A percentile compares a stretch with the other conserved stretches of the same genome.
Conservation (phyloP, 2,329 filamentous ascomycete species). For the Talaromyces piceae region DNA sequence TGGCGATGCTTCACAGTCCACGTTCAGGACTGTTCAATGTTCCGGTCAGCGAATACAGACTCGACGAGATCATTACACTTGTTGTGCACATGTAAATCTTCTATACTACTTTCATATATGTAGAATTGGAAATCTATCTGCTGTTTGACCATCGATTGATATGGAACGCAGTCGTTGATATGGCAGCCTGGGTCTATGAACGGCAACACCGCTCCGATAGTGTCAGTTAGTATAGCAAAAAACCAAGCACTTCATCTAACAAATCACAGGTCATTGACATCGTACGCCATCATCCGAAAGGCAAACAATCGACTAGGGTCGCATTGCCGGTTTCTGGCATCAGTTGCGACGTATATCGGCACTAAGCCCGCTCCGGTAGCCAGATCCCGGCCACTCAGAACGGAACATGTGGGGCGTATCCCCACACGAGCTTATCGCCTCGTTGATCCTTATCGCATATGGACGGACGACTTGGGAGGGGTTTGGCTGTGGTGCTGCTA, state of each 20-base stretch:
- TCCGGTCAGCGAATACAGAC: neutral
- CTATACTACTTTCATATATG: too few relatives aligned
- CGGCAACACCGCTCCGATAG: too few relatives aligned
- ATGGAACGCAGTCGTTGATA: too few relatives aligned
- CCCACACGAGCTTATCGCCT: slow-evolving; percentile 11
- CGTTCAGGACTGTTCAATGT: neutral
- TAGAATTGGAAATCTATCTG: too few relatives aligned
- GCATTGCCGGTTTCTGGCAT: slow-evolving; percentile 11
- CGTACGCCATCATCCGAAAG: too few relatives aligned
- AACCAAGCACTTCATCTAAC: too few relatives aligned
- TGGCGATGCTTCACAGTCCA: neutral
- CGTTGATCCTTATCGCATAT: neutral
- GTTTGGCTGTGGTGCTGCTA: neutral
- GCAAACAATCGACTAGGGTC: slow-evolving; percentile 1
- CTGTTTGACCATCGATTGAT: too few relatives aligned
- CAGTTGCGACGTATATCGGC: neutral
- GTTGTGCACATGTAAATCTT: too few relatives aligned
- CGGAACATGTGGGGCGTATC: neutral
- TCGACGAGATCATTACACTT: neutral
- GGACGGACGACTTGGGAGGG: neutral
- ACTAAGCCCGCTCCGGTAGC: slow-evolving; percentile 2
- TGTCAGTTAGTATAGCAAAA: too few relatives aligned
- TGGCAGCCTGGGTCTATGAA: too few relatives aligned
- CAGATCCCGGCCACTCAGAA: slow-evolving; percentile 9
- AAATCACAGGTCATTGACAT: too few relatives aligned